Percentiles rank a stretch among this genome's conserved stretches.
These are phyloP conservation scores for Melanogaster broomeanus DNA, from an alignment of 768 basidiomycete genomes.

Conservation along the genomic window DNA sequence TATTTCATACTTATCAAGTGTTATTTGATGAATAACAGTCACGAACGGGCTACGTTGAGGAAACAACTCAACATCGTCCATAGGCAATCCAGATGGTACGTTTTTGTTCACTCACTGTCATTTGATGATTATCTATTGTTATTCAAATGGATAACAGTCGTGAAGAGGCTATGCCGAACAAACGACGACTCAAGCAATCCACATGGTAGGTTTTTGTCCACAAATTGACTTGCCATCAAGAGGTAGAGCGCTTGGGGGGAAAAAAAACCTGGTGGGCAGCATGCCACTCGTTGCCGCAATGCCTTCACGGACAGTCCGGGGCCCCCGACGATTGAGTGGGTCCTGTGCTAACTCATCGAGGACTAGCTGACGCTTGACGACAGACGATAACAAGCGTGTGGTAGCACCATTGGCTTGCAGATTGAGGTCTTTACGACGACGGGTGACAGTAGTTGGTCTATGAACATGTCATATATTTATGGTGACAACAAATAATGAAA, in stretches of 20 bases:
- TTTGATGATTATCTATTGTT: no score
- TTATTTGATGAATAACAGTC: no score
- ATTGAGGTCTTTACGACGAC: constrained; percentile 23
- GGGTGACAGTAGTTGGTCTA: constrained; percentile 30
- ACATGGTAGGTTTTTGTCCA: constrained; percentile 14
- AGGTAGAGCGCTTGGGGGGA: not conserved
- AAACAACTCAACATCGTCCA: no score
- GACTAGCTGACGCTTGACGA: constrained; percentile 21
- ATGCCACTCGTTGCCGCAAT: constrained; percentile 18
- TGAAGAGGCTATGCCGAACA: no score
- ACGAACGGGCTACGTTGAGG: no score
- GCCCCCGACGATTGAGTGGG: constrained; percentile 13
- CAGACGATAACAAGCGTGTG: constrained; percentile 16
- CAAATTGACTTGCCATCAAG: not conserved
- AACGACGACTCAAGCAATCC: no score
- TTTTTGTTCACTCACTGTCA: no score
- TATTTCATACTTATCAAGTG: no score
- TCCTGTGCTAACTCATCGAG: constrained; percentile 25
- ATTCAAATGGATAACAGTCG: no score
- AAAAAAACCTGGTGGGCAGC: constrained; percentile 9
- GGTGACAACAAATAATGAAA: not conserved
- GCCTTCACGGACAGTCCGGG: constrained; percentile 16
- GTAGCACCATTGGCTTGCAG: constrained; percentile 26
- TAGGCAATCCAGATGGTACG: no score
- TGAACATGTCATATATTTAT: constrained; percentile 11